Conservation (phyloP, 768 basidiomycete species). For the Trametes cubensis region DNA sequence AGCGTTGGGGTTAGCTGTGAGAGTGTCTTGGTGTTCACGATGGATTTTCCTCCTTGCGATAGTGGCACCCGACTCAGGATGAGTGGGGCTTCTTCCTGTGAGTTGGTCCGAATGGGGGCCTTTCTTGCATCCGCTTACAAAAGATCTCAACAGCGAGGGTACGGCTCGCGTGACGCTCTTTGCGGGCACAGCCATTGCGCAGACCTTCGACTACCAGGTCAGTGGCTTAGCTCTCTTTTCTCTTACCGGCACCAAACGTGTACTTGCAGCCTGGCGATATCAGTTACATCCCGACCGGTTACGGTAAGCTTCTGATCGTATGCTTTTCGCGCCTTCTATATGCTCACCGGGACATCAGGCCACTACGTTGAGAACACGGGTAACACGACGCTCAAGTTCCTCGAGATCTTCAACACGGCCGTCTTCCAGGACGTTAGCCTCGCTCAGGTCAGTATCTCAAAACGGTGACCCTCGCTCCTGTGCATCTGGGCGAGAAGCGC, state of each 20-base stretch:
- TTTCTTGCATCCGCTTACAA: neutral
- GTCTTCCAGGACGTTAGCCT: conserved; percentile 41
- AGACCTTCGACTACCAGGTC: conserved; percentile 61
- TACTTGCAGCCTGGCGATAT: conserved; percentile 27
- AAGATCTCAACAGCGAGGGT: conserved; percentile 46
- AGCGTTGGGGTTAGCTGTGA: neutral
- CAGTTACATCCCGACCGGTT: conserved; percentile 58
- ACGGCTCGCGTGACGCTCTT: conserved; percentile 58
- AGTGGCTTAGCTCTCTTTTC: neutral
- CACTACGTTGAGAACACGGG: conserved; percentile 45
- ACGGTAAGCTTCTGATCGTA: conserved; percentile 38
- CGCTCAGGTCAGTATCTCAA: conserved; percentile 43
- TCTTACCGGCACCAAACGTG: neutral
- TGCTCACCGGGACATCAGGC: conserved; percentile 13
- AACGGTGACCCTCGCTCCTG: no score
- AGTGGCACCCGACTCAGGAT: conserved; percentile 71
- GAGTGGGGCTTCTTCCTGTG: conserved; percentile 66
- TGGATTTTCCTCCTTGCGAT: neutral
- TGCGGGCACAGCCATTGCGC: conserved; percentile 51
- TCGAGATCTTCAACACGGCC: conserved; percentile 41
- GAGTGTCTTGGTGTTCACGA: neutral
- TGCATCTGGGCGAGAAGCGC: no score
- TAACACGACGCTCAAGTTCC: conserved; percentile 39
- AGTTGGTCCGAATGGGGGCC: conserved; percentile 21
- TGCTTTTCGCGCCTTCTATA: neutral